Conservation (phyloP, 2,329 filamentous ascomycete genomes). For the Aschersonia sp. region DNA sequence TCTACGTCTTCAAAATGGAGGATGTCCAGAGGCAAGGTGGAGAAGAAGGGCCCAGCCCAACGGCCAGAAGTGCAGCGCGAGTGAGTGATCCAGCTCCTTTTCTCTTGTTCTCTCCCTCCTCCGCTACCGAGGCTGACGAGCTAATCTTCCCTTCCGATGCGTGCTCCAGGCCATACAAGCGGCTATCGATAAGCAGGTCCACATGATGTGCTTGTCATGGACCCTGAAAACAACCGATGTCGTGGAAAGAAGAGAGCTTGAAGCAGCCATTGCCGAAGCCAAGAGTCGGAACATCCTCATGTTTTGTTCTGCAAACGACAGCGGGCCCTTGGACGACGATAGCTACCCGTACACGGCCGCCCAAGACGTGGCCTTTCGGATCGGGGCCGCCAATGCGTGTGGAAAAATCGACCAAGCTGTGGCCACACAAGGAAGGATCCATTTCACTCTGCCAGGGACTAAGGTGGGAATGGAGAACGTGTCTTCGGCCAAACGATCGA, state of each 20-base stretch:
- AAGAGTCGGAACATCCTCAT: conserved; percentile 18
- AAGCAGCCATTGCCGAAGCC: conserved; percentile 11
- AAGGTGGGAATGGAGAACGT: conserved; percentile 6
- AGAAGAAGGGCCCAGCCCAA: conserved; percentile 2
- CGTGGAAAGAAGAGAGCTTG: conserved; percentile 8
- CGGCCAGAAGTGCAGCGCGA: conserved; percentile 11
- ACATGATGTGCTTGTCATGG: conserved; percentile 24
- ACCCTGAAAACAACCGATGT: neutral
- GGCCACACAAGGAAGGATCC: conserved; percentile 9
- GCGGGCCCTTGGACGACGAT: conserved; percentile 7
- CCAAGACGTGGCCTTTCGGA: neutral
- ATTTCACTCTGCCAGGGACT: conserved; percentile 16
- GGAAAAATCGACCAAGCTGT: neutral
- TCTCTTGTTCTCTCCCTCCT: too few species aligned
- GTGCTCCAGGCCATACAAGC: conserved; percentile 13
- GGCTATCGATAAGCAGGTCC: conserved; percentile 13
- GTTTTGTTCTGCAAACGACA: conserved; percentile 21
- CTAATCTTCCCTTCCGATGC: neutral
- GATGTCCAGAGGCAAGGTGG: conserved; percentile 1
- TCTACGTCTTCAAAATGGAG: conserved; percentile 9
- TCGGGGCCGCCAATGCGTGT: neutral
- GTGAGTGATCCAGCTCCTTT: conserved; percentile 4
- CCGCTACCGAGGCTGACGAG: neutral
- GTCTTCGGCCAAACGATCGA: neutral
- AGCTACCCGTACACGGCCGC: conserved; percentile 7